Conservation (phyloP, 495 filamentous ascomycete genomes). For the Penicillium simplicissimum region DNA sequence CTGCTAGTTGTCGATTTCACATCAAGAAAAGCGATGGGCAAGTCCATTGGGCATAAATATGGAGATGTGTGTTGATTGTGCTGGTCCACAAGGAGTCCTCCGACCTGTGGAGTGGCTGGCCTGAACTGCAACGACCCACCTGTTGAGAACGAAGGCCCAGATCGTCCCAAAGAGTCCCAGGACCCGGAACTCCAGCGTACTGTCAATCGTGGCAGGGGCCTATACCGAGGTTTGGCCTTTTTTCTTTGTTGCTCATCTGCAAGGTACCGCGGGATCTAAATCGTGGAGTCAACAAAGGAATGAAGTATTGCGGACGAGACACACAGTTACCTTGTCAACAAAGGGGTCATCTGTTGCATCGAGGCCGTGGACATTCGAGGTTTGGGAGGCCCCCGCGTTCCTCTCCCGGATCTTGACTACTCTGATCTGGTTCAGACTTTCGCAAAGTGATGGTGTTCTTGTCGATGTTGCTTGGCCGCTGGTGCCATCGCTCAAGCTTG, state of each 20-base stretch:
- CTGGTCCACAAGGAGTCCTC: not conserved
- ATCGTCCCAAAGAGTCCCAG: constrained; percentile 9
- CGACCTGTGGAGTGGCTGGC: not conserved
- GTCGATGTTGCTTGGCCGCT: constrained; percentile 24
- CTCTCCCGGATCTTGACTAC: constrained; percentile 20
- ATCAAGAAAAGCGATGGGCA: constrained; percentile 25
- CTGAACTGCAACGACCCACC: not conserved
- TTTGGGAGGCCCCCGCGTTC: not conserved
- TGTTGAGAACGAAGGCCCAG: not conserved
- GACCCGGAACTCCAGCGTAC: constrained; percentile 33
- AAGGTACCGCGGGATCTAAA: not conserved
- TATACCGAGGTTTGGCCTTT: not conserved
- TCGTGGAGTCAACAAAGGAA: not conserved
- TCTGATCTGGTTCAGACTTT: constrained; percentile 25
- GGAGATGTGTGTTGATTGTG: not conserved
- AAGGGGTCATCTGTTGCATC: constrained; percentile 21
- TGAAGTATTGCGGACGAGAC: not conserved
- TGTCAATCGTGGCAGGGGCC: not conserved
- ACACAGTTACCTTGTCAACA: constrained; percentile 17
- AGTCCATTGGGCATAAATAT: constrained; percentile 18
- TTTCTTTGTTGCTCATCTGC: not conserved
- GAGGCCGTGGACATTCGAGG: not conserved
- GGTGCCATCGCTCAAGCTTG: constrained; percentile 10
- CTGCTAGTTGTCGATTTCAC: constrained; percentile 18
- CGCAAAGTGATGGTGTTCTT: constrained; percentile 28